A percentile compares a stretch with the other conserved stretches of the same genome.
These are phyloP conservation scores for Coprinopsis cinerea DNA, from an alignment of 768 basidiomycete genomes.

Conservation along the genomic window DNA sequence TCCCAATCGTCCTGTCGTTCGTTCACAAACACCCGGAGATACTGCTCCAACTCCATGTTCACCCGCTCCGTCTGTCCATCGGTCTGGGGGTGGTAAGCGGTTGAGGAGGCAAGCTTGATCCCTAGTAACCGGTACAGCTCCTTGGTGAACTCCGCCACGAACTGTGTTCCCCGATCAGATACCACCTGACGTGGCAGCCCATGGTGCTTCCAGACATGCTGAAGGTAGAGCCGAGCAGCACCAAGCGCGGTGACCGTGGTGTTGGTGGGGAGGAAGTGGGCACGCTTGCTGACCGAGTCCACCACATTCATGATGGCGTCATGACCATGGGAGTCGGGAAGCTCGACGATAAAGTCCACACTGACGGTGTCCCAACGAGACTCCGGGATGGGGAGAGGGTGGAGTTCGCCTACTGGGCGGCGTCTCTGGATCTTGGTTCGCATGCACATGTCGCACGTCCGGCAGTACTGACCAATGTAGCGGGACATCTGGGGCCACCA, in stretches of 20 bases:
- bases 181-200: conserved; percentile 29
- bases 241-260: conserved; percentile 22
- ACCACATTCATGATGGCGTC: conserved; percentile 32
- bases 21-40: too few species aligned
- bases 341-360: conserved; percentile 38
- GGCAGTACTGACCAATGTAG: not conserved
- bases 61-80: too few species aligned
- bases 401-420: conserved; percentile 7
- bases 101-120: too few species aligned
- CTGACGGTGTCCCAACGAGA: conserved; percentile 32
- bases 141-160: too few species aligned
- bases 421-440: conserved; percentile 16
- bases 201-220: conserved; percentile 29
- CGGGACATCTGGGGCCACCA: conserved; percentile 1
- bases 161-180: conserved; percentile 30
- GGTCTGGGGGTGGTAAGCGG: too few species aligned
- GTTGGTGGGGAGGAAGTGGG: conserved; percentile 34
- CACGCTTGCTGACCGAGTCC: conserved; percentile 33
- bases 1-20: too few species aligned
- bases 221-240: conserved; percentile 29
- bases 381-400: conserved; percentile 5
- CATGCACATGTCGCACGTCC: conserved; percentile 13
- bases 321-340: conserved; percentile 31
- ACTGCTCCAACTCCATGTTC: too few species aligned
- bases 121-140: too few species aligned